Evolutionary conservation across 83 land plant species (phyloP).

Genomic region (Picea engelmannii): DNA sequence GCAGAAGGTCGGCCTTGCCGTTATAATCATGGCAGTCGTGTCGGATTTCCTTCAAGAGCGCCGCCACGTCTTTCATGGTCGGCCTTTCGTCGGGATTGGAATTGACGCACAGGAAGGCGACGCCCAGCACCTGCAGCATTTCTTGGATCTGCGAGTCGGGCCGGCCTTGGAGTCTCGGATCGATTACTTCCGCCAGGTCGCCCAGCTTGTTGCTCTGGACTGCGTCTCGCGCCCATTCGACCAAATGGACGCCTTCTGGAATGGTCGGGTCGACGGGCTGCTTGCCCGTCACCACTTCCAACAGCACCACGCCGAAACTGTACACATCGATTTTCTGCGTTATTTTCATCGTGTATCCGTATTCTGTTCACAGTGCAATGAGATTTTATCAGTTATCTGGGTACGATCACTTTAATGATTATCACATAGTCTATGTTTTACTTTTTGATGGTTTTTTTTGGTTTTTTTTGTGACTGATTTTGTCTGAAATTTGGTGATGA

Average conservation of each 20-base stretch:
- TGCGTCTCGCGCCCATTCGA: slow-evolving; percentile 56
- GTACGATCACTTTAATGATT: no score
- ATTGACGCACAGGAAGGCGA: slow-evolving; percentile 59
- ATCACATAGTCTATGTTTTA: no score
- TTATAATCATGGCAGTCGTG: slow-evolving; percentile 11
- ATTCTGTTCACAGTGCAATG: slow-evolving; percentile 33
- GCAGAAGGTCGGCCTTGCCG: slow-evolving; percentile 4
- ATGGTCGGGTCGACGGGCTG: slow-evolving; percentile 58
- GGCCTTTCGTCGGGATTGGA: slow-evolving; percentile 50
- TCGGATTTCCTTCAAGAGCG: slow-evolving; percentile 48
- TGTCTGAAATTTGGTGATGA: no score
- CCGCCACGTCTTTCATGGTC: slow-evolving; percentile 64
- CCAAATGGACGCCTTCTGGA: slow-evolving; percentile 47
- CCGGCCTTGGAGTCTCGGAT: slow-evolving; percentile 23
- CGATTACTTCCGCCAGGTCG: slow-evolving; percentile 27
- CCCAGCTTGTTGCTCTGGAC: slow-evolving; percentile 1
- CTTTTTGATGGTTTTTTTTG: no score
- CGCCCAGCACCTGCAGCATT: slow-evolving; percentile 59
- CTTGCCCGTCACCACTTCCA: slow-evolving; percentile 61
- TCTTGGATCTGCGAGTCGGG: slow-evolving; percentile 45
- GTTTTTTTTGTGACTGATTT: no score
- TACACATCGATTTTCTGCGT: slow-evolving; percentile 66
- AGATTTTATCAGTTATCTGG: no score
- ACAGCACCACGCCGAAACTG: slow-evolving; percentile 56
- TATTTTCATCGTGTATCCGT: slow-evolving; percentile 63